Evolutionary conservation across 1,284 basidiomycete species (phyloP).

Genomic region (Ustilago trichophora): DNA sequence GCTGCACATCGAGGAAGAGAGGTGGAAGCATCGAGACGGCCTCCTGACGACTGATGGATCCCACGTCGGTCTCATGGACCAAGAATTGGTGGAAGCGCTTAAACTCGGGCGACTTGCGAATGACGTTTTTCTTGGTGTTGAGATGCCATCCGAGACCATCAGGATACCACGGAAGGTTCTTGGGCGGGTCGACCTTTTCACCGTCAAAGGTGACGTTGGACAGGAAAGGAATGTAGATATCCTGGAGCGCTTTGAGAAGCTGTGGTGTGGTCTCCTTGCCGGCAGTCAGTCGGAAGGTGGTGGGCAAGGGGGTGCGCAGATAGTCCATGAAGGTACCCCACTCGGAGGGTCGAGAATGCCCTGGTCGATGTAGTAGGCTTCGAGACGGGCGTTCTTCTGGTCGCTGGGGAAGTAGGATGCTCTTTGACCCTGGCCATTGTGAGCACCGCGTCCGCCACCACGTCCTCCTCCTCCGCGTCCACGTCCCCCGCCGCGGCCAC

Average conservation of each 20-base stretch:
- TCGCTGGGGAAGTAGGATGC: slow-evolving; percentile 22
- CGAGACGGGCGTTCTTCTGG: slow-evolving; percentile 49
- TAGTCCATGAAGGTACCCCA: slow-evolving; percentile 80
- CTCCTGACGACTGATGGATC: slow-evolving; percentile 95
- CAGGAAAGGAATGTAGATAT: slow-evolving; percentile 79
- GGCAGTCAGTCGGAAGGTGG: slow-evolving; percentile 87
- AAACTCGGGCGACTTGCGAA: slow-evolving; percentile 91
- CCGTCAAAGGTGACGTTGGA: slow-evolving; percentile 81
- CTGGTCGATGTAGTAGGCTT: slow-evolving; percentile 64
- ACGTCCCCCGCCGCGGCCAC: slow-evolving; percentile 37
- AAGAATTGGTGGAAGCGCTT: slow-evolving; percentile 95
- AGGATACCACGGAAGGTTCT: slow-evolving; percentile 90
- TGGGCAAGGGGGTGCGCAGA: slow-evolving; percentile 81
- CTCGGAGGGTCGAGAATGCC: slow-evolving; percentile 70
- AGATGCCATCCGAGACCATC: slow-evolving; percentile 94
- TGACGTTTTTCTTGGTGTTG: slow-evolving; percentile 86
- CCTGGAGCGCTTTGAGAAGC: slow-evolving; percentile 59
- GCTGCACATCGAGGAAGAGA: slow-evolving; percentile 87
- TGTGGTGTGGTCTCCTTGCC: slow-evolving; percentile 60
- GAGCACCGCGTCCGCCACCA: slow-evolving; percentile 26
- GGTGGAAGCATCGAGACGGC: slow-evolving; percentile 99
- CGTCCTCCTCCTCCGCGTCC: slow-evolving; percentile 35
- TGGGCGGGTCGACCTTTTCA: slow-evolving; percentile 75
- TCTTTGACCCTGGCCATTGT: slow-evolving; percentile 15
- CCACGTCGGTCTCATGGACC: slow-evolving; percentile 97